Conservation (phyloP, 179 eudicot genomes). For the Silene coronaria region DNA sequence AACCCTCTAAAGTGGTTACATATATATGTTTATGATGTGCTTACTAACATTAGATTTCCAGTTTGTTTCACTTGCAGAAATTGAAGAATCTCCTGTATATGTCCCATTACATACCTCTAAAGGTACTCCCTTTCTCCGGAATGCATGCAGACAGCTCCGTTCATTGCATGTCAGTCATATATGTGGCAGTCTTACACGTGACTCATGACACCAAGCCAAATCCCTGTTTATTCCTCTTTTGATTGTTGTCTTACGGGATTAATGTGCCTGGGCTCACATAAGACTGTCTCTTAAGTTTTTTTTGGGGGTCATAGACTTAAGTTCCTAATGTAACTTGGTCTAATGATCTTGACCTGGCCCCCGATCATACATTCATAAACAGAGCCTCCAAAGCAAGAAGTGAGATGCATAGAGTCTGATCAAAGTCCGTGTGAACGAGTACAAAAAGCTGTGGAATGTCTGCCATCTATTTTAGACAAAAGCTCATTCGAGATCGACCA, state of each 20-base stretch:
- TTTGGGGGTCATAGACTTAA: not conserved
- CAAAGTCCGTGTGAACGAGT: conserved; percentile 52
- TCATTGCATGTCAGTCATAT: not conserved
- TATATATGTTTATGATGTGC: not conserved
- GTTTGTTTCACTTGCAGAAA: conserved; percentile 78
- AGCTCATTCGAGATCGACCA: conserved; percentile 23
- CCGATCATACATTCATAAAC: conserved; percentile 5
- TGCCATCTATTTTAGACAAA: conserved; percentile 32
- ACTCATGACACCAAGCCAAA: no score
- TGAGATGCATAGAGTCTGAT: conserved; percentile 33
- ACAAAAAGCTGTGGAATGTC: conserved; percentile 57
- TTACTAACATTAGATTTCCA: conserved; percentile 33
- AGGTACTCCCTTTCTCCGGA: conserved; percentile 38
- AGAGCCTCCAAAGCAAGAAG: conserved; percentile 49
- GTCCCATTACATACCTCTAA: conserved; percentile 58
- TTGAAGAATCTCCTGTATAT: conserved; percentile 71
- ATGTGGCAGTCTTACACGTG: no score
- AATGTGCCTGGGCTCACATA: no score
- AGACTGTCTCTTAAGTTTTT: no score
- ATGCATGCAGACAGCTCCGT: not conserved
- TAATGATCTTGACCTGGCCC: not conserved
- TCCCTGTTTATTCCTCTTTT: no score
- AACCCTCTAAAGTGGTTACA: no score
- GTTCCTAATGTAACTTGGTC: no score
- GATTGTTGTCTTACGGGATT: no score